A percentile compares a stretch with the other conserved stretches of the same genome.
Conservation (phyloP, 371 early-diverging fungal genomes). For the Rhizopus microsporus region DNA sequence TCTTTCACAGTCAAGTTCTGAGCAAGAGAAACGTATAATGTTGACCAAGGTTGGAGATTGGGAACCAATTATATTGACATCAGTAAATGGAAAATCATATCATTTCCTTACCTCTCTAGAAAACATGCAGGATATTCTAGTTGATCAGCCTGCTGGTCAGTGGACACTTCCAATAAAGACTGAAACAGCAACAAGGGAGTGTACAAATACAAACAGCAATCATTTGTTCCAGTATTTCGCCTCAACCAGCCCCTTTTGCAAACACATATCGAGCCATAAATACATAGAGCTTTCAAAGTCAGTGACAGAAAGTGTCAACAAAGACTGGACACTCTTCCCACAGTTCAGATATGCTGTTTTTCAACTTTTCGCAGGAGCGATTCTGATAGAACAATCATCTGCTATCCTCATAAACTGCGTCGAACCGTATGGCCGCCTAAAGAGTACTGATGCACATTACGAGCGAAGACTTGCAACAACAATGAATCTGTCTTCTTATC, state of each 20-base stretch:
- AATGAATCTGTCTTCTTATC: constrained; percentile 20
- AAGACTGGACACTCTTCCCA: constrained; percentile 12
- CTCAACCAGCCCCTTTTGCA: constrained; percentile 13
- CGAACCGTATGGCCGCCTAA: constrained; percentile 21
- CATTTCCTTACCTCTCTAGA: constrained; percentile 12
- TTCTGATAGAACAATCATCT: constrained; percentile 10
- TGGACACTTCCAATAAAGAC: constrained; percentile 59
- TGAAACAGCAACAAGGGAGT: not conserved
- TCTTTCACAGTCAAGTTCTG: constrained; percentile 8
- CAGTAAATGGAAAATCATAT: not conserved
- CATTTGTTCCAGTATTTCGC: constrained; percentile 13
- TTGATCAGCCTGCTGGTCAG: constrained; percentile 12
- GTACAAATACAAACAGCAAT: constrained; percentile 7
- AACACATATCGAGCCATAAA: constrained; percentile 14
- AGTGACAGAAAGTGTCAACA: constrained; percentile 16
- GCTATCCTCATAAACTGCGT: constrained; percentile 15
- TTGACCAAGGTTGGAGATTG: constrained; percentile 10
- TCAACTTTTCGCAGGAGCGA: constrained; percentile 18
- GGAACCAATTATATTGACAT: constrained; percentile 7
- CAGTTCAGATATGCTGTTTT: constrained; percentile 14
- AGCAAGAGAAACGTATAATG: constrained; percentile 9
- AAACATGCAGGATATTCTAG: constrained; percentile 60
- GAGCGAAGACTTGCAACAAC: constrained; percentile 22
- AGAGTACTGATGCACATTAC: constrained; percentile 19
- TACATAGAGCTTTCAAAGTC: constrained; percentile 14